phyloP scores from a whole-genome alignment of 2,329 filamentous ascomycete genomes.

The Apiospora marii region DNA sequence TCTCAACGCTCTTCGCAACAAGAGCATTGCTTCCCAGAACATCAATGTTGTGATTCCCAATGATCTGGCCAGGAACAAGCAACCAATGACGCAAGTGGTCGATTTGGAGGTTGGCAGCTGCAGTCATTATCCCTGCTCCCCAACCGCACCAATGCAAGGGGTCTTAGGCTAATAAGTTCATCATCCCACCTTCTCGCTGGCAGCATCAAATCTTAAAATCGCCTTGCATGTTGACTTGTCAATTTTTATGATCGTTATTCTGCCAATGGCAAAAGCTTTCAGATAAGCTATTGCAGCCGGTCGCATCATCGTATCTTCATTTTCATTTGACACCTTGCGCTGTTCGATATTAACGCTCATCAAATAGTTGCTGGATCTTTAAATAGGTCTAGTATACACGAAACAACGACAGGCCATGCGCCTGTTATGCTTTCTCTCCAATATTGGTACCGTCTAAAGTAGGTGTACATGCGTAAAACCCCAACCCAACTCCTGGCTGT shows the following conservation, averaged over 20 bases:
- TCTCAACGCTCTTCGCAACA: neutral
- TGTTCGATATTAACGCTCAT: no score
- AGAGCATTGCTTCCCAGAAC: neutral
- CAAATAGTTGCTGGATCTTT: neutral
- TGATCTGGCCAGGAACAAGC: neutral
- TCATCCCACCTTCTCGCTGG: conserved; percentile 7
- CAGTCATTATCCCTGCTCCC: conserved; percentile 1
- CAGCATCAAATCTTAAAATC: conserved; percentile 5
- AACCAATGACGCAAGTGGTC: conserved; percentile 7
- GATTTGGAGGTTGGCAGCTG: conserved; percentile 11
- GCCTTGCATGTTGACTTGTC: neutral
- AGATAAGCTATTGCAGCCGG: neutral
- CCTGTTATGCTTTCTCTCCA: neutral
- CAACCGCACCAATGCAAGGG: conserved; percentile 12
- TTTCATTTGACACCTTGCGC: neutral
- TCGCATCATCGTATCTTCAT: neutral
- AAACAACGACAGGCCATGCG: conserved; percentile 10
- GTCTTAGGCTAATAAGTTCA: neutral
- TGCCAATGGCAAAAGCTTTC: neutral
- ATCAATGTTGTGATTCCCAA: neutral
- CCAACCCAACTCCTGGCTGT: conserved; percentile 2
- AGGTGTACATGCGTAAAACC: neutral
- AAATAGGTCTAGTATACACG: neutral
- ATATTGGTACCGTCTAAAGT: neutral
- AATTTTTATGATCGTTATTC: neutral